Base-by-base conservation (phyloP, 192 early-diverging fungal genomes). In the Coemansia sp. region DNA sequence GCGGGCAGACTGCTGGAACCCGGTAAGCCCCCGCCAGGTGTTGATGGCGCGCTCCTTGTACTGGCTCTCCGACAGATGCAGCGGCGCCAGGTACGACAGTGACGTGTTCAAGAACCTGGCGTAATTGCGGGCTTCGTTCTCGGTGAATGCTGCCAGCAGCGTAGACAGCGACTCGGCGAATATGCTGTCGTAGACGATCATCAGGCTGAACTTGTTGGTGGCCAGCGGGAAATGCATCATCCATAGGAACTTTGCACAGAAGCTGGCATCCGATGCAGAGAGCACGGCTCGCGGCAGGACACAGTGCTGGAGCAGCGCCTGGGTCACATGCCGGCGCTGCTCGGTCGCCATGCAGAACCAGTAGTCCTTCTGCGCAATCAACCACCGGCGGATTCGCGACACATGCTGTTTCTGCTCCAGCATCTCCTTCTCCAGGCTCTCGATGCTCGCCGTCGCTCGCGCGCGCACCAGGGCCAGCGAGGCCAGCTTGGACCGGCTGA, bases 171-270 rank as follows among this genome's bases (percentile, higher is more conserved):
- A 44, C 29, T 64, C 61, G 40, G 39, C 35, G 26, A 71, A 60
- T 14, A 71, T 30, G 44, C 39, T 51, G 51, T 71, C 68, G 36
- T 60, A 71, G 9, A 64, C 61, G 27, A 64, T 54, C 60, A 71
- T 60, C 44, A 71, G 32, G 31, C 61, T 71, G 39, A 71, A 71
- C 35, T 64, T 71, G 68, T 71, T 71, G 7, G 68, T 71, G 9
- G 68, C 68, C 52, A 71, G 51, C 18, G 68, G 68, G 35, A 44
- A 71, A 40, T 71, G 68, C 58, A 73, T 51, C 54, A 65, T 62
- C 61, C 62, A 66, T 12, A 73, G 38, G 10, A 73, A 54, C 41
- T 65, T 73, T 41, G 69, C 61, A 36, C 69, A 73, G 31, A 73
- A 73, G 38, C 26, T 61, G 12, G 69, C 61, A 28, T 73, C 69